A percentile compares a stretch with the other conserved stretches of the same genome.
phyloP scores from a whole-genome alignment of 306 rosid genomes.

The Begonia fuchsioides region DNA sequence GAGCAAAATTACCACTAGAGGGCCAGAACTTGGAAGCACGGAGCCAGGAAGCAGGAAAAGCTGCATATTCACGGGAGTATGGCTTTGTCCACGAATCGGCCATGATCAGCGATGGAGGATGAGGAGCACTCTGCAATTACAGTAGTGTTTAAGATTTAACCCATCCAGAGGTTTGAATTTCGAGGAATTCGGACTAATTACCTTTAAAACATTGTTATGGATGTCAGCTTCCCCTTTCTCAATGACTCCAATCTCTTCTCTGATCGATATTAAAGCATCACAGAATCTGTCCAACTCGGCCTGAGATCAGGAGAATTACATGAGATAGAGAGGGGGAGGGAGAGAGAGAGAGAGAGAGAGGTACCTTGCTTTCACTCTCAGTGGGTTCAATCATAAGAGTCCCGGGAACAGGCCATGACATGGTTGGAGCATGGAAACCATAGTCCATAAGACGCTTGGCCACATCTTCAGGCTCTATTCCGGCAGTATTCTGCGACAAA shows the following conservation, averaged over 20 bases:
- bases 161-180: neutral
- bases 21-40: constrained; percentile 90
- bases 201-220: constrained; percentile 89
- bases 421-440: constrained; percentile 94
- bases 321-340: neutral
- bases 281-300: constrained; percentile 94
- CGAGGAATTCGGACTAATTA: no score
- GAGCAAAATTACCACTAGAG: constrained; percentile 38
- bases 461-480: constrained; percentile 84
- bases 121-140: constrained; percentile 75
- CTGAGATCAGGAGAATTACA: constrained; percentile 30
- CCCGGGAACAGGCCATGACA: constrained; percentile 99
- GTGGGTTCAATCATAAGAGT: constrained; percentile 99
- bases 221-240: constrained; percentile 88
- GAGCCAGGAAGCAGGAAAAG: constrained; percentile 96
- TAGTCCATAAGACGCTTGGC: constrained; percentile 99
- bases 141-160: neutral
- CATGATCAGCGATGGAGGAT: constrained; percentile 96
- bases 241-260: constrained; percentile 73
- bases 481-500: constrained; percentile 59
- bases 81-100: constrained; percentile 95
- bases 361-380: constrained; percentile 99
- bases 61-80: constrained; percentile 84
- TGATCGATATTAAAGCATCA: constrained; percentile 79
- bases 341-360: no score